Conservation (phyloP, 1,284 basidiomycete genomes). For the Ganoderma sinense region DNA sequence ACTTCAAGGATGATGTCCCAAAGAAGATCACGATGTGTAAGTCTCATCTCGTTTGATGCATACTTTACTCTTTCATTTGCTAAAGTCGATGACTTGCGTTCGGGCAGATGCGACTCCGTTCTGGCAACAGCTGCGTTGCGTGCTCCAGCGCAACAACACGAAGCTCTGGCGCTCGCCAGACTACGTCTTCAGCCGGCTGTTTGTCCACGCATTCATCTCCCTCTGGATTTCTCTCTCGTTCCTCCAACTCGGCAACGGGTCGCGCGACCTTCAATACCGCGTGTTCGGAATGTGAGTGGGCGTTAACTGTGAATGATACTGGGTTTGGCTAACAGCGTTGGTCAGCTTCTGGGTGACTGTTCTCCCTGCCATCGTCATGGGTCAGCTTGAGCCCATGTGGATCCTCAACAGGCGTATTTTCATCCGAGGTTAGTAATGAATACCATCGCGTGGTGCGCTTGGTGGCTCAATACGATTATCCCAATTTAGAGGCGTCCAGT, state of each 20-base stretch:
- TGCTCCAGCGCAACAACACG: conserved; percentile 76
- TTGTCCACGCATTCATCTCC: conserved; percentile 80
- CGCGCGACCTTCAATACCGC: conserved; percentile 84
- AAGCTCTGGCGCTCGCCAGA: conserved; percentile 87
- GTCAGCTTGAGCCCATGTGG: conserved; percentile 88
- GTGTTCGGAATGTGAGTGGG: conserved; percentile 76
- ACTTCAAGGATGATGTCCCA: conserved; percentile 32
- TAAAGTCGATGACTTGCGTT: neutral
- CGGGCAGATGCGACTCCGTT: conserved; percentile 77
- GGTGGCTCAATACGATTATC: neutral
- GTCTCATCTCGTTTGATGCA: conserved; percentile 14
- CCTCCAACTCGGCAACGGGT: conserved; percentile 75
- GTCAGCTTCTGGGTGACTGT: conserved; percentile 73
- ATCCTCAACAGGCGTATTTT: conserved; percentile 80
- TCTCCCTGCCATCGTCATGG: conserved; percentile 80
- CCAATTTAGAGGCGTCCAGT: conserved; percentile 66
- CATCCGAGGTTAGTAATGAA: conserved; percentile 59
- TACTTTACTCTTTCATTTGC: neutral
- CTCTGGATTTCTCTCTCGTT: conserved; percentile 87
- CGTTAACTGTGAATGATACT: conserved; percentile 5
- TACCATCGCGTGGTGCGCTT: neutral
- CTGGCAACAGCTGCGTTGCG: conserved; percentile 79
- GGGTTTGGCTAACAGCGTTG: conserved; percentile 1
- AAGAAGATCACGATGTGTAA: conserved; percentile 40
- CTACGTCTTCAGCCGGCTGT: conserved; percentile 85